Evolutionary conservation across 495 filamentous ascomycete species (phyloP), one percentile per base, ranked within the genome.

Genomic region (Neurospora intermedia): DNA sequence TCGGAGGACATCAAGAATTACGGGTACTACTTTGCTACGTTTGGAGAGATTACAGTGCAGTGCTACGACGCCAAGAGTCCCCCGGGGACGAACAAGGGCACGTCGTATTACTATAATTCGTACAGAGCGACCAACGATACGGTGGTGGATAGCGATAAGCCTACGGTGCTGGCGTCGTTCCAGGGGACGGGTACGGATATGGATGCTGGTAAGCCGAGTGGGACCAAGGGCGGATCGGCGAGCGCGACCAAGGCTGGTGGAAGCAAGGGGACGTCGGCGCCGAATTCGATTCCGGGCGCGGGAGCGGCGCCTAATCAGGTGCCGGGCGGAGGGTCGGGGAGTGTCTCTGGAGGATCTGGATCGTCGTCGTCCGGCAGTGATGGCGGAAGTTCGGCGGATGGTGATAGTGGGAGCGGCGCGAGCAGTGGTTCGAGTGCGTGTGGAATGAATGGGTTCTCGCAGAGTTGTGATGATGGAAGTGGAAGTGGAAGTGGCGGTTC

Each of bases 11-110:
- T 97, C 86, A 83, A 94, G 85, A 83, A 90, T 48, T 84, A 89
- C 78, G 92, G 92, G 11, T 98, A 98, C 86, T 96, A 97, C 87
- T 97, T 92, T 81, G 92, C 94, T 70, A 89, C 87, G 40, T 88
- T 97, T 76, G 86, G 88, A 71, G 89, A 94, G 43, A 88, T 99
- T 73, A 88, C 82, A 38, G 89, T 99, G 23, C 80, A 93, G 72
- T 99, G 96, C 90, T 98, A 93, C 84, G 83, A 93, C 74, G 86
- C 93, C 23, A 89, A 91, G 16, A 80, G 80, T 16, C 73, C 76
- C 4, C 87, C 85, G 2, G 90, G 88, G 62, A 88, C 88, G 71
- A 89, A 89, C 78, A 86, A 85, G 69, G 84, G 84, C 35, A 87
- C 86, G 71, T 89, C 91, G 38, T 99, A 99, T 85, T 85, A 89